phyloP scores from a whole-genome alignment of 2,329 filamentous ascomycete species.

The Sporothrix inflata region DNA sequence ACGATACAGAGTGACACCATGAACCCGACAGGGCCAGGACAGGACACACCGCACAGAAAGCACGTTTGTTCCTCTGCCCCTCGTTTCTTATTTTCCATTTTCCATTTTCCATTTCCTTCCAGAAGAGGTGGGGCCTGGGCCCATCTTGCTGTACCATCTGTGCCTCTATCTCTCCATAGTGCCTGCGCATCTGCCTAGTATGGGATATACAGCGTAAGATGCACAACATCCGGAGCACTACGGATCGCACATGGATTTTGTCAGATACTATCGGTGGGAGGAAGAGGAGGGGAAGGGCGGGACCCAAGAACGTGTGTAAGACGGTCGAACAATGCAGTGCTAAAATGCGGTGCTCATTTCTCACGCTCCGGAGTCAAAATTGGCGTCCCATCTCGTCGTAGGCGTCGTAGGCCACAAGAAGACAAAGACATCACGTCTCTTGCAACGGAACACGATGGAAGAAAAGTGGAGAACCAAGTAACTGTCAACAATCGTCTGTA shows the following conservation, averaged over 20 bases:
- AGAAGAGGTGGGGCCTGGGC: conserved; percentile 6
- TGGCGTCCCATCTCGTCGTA: not conserved
- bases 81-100: not conserved
- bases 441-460: not conserved
- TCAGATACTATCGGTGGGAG: not conserved
- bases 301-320: not conserved
- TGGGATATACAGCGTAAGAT: not conserved
- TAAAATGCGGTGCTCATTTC: not conserved
- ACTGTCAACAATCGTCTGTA: not conserved
- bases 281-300: not conserved
- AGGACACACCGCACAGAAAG: not conserved
- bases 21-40: not conserved
- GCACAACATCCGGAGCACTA: conserved; percentile 13
- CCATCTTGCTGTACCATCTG: too few relatives aligned
- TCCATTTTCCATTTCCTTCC: conserved; percentile 3
- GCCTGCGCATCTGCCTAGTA: not conserved
- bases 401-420: not conserved
- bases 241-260: not conserved
- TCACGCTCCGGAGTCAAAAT: not conserved
- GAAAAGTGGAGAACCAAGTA: not conserved
- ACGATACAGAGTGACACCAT: not conserved
- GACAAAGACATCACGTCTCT: not conserved
- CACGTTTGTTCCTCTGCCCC: not conserved
- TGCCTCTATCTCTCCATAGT: not conserved
- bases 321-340: not conserved